Evolutionary conservation across 1,284 basidiomycete species (phyloP).

Genomic region (Austroboletus niveus): DNA sequence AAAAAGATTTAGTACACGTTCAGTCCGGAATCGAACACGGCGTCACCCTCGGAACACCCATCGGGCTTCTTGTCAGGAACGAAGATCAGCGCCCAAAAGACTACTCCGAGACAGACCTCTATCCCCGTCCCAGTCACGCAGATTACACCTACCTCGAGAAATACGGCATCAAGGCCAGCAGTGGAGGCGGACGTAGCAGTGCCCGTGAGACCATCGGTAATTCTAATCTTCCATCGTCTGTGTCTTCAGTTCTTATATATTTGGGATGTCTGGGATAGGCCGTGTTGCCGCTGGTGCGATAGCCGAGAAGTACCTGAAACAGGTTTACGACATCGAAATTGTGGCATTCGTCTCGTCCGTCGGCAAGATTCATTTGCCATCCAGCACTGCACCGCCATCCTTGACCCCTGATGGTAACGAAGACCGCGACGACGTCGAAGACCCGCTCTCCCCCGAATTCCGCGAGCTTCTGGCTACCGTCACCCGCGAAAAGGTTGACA

Average conservation of each 20-base stretch:
- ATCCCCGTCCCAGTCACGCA: conserved; percentile 96
- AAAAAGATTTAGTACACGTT: conserved; percentile 93
- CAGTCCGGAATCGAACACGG: conserved; percentile 95
- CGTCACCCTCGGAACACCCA: conserved; percentile 96
- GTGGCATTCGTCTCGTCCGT: conserved; percentile 97
- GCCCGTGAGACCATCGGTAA: conserved; percentile 96
- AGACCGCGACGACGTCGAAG: conserved; percentile 71
- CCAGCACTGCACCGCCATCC: conserved; percentile 42
- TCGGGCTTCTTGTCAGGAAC: conserved; percentile 94
- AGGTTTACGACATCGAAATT: conserved; percentile 90
- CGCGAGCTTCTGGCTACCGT: conserved; percentile 76
- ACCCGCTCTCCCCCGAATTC: conserved; percentile 84
- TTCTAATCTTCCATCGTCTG: not conserved
- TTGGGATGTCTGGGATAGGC: conserved; percentile 43
- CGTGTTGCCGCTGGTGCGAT: conserved; percentile 98
- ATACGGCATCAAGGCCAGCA: conserved; percentile 96
- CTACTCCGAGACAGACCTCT: conserved; percentile 97
- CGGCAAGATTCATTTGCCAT: conserved; percentile 85
- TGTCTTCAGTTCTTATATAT: conserved; percentile 6
- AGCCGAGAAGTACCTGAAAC: conserved; percentile 92
- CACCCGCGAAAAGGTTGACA: conserved; percentile 88
- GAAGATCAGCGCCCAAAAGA: conserved; percentile 99
- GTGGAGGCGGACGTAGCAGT: conserved; percentile 91
- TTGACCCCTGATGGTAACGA: conserved; percentile 44
- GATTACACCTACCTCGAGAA: conserved; percentile 99